Conservation (phyloP, 345 rosid genomes). For the Rhizophora mangle region DNA sequence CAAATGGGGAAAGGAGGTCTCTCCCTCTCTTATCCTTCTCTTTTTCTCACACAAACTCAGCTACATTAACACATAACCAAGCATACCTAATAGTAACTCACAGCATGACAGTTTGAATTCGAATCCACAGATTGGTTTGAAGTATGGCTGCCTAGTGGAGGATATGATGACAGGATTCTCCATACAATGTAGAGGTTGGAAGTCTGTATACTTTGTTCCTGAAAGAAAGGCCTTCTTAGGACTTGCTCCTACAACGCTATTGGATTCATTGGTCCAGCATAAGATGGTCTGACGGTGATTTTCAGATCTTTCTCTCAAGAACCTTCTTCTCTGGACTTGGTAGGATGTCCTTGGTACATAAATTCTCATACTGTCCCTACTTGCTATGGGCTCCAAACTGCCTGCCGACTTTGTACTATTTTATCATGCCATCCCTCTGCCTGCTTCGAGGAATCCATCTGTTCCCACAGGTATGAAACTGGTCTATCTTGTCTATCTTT, state of each 20-base stretch:
- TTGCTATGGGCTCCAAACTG: neutral
- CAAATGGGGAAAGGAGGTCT: constrained; percentile 33
- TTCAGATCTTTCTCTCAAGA: neutral
- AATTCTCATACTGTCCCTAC: neutral
- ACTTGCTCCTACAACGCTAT: neutral
- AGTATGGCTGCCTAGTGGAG: neutral
- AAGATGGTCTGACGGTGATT: neutral
- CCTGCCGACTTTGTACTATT: neutral
- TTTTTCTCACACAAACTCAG: too few relatives aligned
- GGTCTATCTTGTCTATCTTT: neutral
- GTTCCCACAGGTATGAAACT: neutral
- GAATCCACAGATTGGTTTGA: neutral
- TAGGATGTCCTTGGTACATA: neutral
- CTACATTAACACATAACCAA: too few relatives aligned
- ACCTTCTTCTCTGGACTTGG: neutral
- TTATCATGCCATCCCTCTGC: neutral
- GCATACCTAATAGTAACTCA: too few relatives aligned
- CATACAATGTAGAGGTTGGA: neutral
- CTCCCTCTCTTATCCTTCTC: neutral
- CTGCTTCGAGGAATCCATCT: neutral
- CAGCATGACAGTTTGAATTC: neutral
- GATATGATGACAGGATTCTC: neutral
- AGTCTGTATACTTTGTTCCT: neutral
- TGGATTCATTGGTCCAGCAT: neutral
- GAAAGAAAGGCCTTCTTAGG: constrained; percentile 1